Percentiles rank a stretch among this genome's conserved stretches.
These are phyloP conservation scores for Globisporangium emineosum DNA, from an alignment of 352 stramenopile species.

Conservation along the genomic window DNA sequence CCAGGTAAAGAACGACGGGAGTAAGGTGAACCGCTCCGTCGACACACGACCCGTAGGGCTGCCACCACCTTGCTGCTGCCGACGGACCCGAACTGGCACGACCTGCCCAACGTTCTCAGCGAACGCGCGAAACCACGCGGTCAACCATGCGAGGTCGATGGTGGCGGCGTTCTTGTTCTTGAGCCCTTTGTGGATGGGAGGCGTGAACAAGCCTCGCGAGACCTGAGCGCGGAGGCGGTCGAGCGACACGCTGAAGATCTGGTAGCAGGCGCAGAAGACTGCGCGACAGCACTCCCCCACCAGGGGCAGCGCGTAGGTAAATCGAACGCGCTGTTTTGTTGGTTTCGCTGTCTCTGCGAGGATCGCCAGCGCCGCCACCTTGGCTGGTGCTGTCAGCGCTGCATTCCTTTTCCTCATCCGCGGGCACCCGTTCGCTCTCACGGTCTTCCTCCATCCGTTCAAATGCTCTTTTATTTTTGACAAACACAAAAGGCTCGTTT, in stretches of 20 bases:
- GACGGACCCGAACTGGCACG: not conserved
- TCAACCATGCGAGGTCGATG: constrained; percentile 1
- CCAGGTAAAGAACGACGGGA: constrained; percentile 4
- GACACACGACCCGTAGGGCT: constrained; percentile 1
- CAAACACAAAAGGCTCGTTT: not conserved
- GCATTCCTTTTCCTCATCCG: no score
- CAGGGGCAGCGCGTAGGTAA: not conserved
- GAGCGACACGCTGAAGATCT: constrained; percentile 2
- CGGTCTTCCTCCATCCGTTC: not conserved
- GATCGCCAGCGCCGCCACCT: constrained; percentile 1
- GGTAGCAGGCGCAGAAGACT: constrained; percentile 1
- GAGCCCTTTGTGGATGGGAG: constrained; percentile 1
- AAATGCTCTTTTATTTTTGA: not conserved
- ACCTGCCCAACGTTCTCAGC: constrained; percentile 4
- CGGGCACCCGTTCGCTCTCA: no score
- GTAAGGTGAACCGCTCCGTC: constrained; percentile 3
- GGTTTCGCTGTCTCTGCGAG: constrained; percentile 3
- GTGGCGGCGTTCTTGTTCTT: constrained; percentile 4
- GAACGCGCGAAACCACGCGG: constrained; percentile 3
- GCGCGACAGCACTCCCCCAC: not conserved
- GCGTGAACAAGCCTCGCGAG: not conserved
- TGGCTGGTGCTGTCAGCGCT: not conserved
- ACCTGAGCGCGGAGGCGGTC: not conserved
- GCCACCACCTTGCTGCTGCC: constrained; percentile 2
- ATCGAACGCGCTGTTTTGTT: constrained; percentile 4